Evolutionary conservation across 2,329 filamentous ascomycete species (phyloP), one percentile per base, ranked within the genome.

Genomic region (Xylariaceae sp.): DNA sequence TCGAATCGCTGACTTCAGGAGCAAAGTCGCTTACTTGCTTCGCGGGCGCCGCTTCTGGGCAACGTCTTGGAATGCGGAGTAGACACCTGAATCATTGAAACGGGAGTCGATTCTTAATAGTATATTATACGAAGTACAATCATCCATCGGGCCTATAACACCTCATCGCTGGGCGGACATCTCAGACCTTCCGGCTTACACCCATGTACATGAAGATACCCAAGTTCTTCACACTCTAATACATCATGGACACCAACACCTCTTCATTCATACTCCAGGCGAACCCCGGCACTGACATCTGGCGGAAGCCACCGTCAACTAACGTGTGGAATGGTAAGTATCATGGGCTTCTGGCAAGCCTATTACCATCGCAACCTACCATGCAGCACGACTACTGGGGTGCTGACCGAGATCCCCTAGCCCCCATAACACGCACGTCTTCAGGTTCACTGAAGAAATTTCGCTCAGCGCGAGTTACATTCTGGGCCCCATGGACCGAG

Each of bases 221-320:
- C 13, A 21, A 40, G 10, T 16, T 18, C 9, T n/a, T 18, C 29
- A 41, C 6, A 8, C 37, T 4, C 8, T 45, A 12, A 12, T 12
- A 12, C 51, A 39, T 41, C 44, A 61, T 61, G 58, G 39, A 15
- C 2, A 42, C 26, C 19, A 53, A 26, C 12, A 53, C 44, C 41
- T 36, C 49, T 19, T 13, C 56, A 2, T 83, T 86, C 67, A 74
- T 70, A 15, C 75, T 88, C 62, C 76, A 73, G 49, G 80, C 84
- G 16, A 65, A 71, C 0, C 77, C 86, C 0, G 77, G 76, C 30
- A 89, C 86, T 34, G 88, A 92, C 70, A 81, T 91, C 66, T 92
- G 88, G 88, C 83, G 86, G 68, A 89, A 89, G 68, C 86, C 86
- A 0, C 86, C 86, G 0, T 72, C 76, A n/a, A 80, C 79, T 13